phyloP scores from a whole-genome alignment of 768 basidiomycete genomes.

The Kwoniella europaea region DNA sequence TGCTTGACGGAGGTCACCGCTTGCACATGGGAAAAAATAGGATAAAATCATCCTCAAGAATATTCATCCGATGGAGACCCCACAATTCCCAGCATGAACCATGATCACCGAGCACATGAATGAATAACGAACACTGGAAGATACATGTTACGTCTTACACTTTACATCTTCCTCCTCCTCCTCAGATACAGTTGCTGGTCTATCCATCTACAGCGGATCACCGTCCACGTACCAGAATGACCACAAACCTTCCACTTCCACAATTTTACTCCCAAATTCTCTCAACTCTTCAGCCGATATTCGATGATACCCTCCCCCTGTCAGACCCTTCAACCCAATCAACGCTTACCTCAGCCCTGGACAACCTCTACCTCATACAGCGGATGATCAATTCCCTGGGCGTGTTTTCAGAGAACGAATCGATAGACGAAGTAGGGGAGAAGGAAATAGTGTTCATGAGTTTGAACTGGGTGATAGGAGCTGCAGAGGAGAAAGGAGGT shows the following conservation, averaged over 20 bases:
- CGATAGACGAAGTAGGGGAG: conserved; percentile 54
- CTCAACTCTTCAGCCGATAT: conserved; percentile 44
- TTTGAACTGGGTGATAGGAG: conserved; percentile 51
- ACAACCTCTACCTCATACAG: conserved; percentile 47
- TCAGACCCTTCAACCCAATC: conserved; percentile 39
- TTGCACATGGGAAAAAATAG: neutral
- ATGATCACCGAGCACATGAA: neutral
- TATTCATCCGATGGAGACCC: neutral
- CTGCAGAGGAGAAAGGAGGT: conserved; percentile 48
- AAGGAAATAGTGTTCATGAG: conserved; percentile 56
- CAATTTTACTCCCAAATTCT: conserved; percentile 49
- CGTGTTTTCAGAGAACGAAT: conserved; percentile 58
- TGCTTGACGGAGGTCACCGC: neutral
- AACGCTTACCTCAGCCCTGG: conserved; percentile 35
- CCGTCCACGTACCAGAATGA: conserved; percentile 13
- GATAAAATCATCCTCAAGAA: neutral
- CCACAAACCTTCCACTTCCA: conserved; percentile 49
- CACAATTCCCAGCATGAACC: neutral
- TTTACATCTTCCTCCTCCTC: neutral
- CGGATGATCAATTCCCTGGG: conserved; percentile 54
- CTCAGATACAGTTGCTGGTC: neutral
- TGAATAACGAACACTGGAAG: neutral
- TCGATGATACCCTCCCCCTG: conserved; percentile 48
- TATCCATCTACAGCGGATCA: neutral
- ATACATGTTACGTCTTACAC: no score